These are phyloP conservation scores for Inga leiocalycina DNA, from an alignment of 306 rosid species.

Conservation along the genomic window DNA sequence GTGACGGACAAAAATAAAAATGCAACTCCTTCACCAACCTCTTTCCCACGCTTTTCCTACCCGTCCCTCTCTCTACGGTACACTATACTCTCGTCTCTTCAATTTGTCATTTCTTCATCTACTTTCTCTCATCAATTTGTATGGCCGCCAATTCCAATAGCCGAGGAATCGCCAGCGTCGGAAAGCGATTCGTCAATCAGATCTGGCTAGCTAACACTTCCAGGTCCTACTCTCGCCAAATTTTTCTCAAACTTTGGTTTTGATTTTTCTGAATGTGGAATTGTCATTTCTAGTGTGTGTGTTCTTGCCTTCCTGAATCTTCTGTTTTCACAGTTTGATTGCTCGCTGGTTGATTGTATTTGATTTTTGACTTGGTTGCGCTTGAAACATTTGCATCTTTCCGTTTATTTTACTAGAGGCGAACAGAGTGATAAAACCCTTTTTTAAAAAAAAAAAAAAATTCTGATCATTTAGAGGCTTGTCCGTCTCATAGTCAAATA, in stretches of 20 bases:
- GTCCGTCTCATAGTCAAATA: background rate
- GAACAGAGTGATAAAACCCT: background rate
- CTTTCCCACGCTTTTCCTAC: background rate
- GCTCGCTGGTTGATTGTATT: background rate
- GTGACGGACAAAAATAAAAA: background rate
- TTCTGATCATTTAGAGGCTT: background rate
- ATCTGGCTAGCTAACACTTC: constrained; percentile 49
- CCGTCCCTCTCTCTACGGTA: background rate
- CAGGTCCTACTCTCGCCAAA: background rate
- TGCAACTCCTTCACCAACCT: background rate
- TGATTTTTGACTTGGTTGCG: background rate
- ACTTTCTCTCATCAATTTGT: constrained; percentile 39
- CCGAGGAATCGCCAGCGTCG: constrained; percentile 69
- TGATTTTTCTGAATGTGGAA: background rate
- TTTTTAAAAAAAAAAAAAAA: no score
- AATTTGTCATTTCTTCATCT: no score
- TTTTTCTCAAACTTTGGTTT: background rate
- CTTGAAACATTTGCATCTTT: background rate
- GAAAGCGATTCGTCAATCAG: constrained; percentile 68
- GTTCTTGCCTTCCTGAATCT: background rate
- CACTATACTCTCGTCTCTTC: background rate
- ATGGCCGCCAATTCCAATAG: constrained; percentile 92
- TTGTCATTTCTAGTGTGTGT: background rate
- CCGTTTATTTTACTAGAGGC: background rate
- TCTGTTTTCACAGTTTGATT: background rate